Evolutionary conservation across 2,329 filamentous ascomycete genomes (phyloP).

Genomic region (Aureobasidium sp.): DNA sequence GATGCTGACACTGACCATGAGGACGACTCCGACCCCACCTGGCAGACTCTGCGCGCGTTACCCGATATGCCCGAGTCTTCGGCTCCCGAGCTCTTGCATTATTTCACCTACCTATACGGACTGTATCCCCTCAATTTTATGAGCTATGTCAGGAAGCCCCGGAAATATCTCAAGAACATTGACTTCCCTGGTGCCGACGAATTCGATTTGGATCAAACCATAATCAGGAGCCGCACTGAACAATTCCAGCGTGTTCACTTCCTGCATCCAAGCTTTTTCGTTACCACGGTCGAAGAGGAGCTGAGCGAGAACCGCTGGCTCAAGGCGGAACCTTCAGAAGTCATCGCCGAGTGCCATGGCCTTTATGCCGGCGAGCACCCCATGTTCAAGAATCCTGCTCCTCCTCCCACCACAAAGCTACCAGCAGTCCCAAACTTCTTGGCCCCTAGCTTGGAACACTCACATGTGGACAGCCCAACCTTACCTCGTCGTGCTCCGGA

Average conservation of each 20-base stretch:
- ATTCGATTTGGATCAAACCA: conserved; percentile 68
- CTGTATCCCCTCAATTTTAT: conserved; percentile 81
- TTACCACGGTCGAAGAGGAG: conserved; percentile 70
- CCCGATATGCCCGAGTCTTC: conserved; percentile 55
- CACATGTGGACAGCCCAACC: conserved; percentile 1
- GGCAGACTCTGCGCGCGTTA: conserved; percentile 59
- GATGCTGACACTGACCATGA: conserved; percentile 34
- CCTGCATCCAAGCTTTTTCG: conserved; percentile 79
- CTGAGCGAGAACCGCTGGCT: conserved; percentile 72
- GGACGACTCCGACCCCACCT: conserved; percentile 37
- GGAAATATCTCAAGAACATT: conserved; percentile 67
- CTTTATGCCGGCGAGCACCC: conserved; percentile 48
- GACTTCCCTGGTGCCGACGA: conserved; percentile 64
- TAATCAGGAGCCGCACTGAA: conserved; percentile 70
- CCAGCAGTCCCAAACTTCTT: conserved; percentile 35
- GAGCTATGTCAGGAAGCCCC: conserved; percentile 76
- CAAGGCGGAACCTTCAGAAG: conserved; percentile 70
- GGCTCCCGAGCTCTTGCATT: conserved; percentile 62
- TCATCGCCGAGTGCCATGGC: conserved; percentile 71
- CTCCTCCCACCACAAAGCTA: conserved; percentile 40
- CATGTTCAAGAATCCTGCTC: conserved; percentile 38
- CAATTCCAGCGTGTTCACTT: conserved; percentile 65
- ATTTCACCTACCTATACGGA: conserved; percentile 77
- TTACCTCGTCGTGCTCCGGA: neutral
- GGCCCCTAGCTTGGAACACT: conserved; percentile 23